Percentiles rank a stretch among this genome's conserved stretches.
These are phyloP conservation scores for Waitea zeae DNA, from an alignment of 1,284 basidiomycete species.

Conservation along the genomic window DNA sequence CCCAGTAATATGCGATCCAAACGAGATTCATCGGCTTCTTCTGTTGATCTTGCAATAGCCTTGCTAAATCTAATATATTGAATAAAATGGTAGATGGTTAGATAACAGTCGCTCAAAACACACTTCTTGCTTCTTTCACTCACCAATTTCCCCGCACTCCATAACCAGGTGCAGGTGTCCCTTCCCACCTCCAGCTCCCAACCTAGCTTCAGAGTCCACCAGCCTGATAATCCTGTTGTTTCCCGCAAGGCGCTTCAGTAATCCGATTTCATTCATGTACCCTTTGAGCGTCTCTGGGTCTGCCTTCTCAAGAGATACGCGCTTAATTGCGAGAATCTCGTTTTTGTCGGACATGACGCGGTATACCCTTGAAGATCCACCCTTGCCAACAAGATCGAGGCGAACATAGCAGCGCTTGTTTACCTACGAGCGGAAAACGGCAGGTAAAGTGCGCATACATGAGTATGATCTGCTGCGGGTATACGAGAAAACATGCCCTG, in stretches of 20 bases:
- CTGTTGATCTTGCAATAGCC: constrained; percentile 65
- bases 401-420: constrained; percentile 74
- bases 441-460: background rate
- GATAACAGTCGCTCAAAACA: too few relatives aligned
- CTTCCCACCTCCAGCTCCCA: constrained; percentile 43
- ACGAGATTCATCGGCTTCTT: constrained; percentile 76
- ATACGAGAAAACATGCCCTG: background rate
- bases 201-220: constrained; percentile 70
- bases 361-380: constrained; percentile 88
- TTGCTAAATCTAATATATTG: constrained; percentile 70
- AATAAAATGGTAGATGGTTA: too few relatives aligned
- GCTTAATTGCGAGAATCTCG: constrained; percentile 78
- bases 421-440: constrained; percentile 29
- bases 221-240: constrained; percentile 82
- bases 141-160: constrained; percentile 81
- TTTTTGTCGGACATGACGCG: constrained; percentile 66
- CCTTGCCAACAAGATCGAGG: constrained; percentile 78
- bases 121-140: too few relatives aligned
- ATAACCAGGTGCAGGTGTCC: constrained; percentile 69
- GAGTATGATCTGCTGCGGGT: background rate
- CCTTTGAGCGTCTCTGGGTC: constrained; percentile 76
- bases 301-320: constrained; percentile 71
- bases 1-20: constrained; percentile 89
- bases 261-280: constrained; percentile 89
- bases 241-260: constrained; percentile 75